phyloP scores from a whole-genome alignment of 129 eudicot species.

The Flaveria linearis region DNA sequence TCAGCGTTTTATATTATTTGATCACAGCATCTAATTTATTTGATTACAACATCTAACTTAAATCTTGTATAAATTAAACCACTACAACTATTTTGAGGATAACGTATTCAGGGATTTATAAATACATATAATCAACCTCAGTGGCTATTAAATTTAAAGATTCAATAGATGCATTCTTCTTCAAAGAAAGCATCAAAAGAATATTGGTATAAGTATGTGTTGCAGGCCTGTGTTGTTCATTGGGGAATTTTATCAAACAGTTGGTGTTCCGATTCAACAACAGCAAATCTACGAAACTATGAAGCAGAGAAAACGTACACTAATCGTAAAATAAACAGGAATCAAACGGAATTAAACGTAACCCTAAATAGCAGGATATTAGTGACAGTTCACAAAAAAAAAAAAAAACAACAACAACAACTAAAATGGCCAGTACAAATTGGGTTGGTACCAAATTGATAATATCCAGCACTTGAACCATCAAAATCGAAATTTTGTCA shows the following conservation, averaged over 20 bases:
- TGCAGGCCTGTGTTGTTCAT: not conserved
- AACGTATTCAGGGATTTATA: not conserved
- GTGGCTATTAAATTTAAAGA: too few relatives aligned
- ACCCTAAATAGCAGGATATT: constrained; percentile 12
- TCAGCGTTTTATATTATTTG: too few relatives aligned
- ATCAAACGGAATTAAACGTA: not conserved
- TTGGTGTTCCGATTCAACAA: constrained; percentile 8
- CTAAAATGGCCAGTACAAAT: too few relatives aligned
- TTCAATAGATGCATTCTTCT: too few relatives aligned
- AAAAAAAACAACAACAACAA: too few relatives aligned
- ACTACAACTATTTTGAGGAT: not conserved
- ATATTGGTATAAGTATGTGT: not conserved
- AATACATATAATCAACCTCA: constrained; percentile 1
- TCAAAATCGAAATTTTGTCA: too few relatives aligned
- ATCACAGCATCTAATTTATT: too few relatives aligned
- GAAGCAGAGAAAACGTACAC: not conserved
- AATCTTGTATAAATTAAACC: too few relatives aligned
- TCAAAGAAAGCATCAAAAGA: too few relatives aligned
- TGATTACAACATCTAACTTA: too few relatives aligned
- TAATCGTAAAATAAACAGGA: not conserved
- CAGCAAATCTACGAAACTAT: not conserved
- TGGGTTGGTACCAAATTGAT: too few relatives aligned
- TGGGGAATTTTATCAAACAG: constrained; percentile 14
- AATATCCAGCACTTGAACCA: not conserved
- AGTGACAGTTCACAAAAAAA: not conserved